Evolutionary conservation across 106 monocot genomes (phyloP).

Genomic region (Apostasia shenzhenica): DNA sequence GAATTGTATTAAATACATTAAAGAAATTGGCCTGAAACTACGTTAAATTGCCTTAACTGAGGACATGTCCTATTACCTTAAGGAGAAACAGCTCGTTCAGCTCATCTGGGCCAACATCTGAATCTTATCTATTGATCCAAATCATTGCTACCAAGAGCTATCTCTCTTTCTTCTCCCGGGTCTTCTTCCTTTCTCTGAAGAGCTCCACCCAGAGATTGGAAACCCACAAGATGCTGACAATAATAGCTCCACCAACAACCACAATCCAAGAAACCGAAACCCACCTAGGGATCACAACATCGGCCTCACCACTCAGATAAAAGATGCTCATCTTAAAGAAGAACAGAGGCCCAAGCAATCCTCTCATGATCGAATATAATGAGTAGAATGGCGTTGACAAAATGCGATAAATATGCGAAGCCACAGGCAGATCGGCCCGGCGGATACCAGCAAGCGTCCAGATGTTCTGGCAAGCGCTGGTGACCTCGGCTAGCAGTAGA

Average conservation of each 20-base stretch:
- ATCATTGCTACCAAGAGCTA: neutral
- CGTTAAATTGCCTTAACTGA: too few species aligned
- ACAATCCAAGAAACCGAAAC: constrained; percentile 77
- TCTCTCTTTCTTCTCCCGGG: constrained; percentile 33
- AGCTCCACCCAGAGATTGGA: constrained; percentile 68
- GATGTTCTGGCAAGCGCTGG: constrained; percentile 77
- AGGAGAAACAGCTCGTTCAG: too few species aligned
- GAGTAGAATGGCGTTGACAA: constrained; percentile 72
- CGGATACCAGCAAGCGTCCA: constrained; percentile 78
- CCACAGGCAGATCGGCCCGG: constrained; percentile 34
- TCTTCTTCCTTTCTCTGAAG: constrained; percentile 32
- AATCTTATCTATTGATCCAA: neutral
- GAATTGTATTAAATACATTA: too few species aligned
- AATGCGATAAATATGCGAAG: constrained; percentile 32
- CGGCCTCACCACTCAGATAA: constrained; percentile 58
- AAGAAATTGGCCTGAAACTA: too few species aligned
- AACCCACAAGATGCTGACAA: constrained; percentile 89
- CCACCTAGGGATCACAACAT: constrained; percentile 73
- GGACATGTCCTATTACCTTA: too few species aligned
- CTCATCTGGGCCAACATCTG: too few species aligned
- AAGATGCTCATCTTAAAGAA: constrained; percentile 71
- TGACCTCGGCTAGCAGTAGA: constrained; percentile 72
- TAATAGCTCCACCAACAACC: constrained; percentile 73
- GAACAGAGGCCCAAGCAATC: constrained; percentile 65
- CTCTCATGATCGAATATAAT: constrained; percentile 69